phyloP scores from a whole-genome alignment of 352 stramenopile genomes.

The Aphanomyces invadans region DNA sequence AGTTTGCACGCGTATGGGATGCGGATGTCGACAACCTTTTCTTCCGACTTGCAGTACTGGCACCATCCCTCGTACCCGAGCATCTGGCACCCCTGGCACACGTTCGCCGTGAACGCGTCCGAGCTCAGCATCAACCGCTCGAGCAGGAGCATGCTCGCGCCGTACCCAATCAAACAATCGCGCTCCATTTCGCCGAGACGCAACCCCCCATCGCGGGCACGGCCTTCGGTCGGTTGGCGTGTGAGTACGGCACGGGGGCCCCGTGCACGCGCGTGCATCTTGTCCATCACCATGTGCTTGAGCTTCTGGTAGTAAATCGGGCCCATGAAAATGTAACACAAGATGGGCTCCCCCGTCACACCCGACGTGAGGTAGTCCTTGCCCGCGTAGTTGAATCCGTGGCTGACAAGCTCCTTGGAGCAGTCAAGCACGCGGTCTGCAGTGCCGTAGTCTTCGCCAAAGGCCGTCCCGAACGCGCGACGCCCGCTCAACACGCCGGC shows the following conservation, averaged over 20 bases:
- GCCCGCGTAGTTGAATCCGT: constrained; percentile 98
- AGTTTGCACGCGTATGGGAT: constrained; percentile 99
- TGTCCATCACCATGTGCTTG: constrained; percentile 99
- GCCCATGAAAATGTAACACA: constrained; percentile 99
- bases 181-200: constrained; percentile 99
- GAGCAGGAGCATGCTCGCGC: constrained; percentile 98
- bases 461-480: constrained; percentile 97
- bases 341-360: constrained; percentile 94
- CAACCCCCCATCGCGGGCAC: constrained; percentile 95
- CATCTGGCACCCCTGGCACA: constrained; percentile 96
- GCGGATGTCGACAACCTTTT: constrained; percentile 96
- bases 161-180: constrained; percentile 99
- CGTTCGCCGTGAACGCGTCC: constrained; percentile 98
- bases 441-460: constrained; percentile 96
- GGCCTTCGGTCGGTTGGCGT: constrained; percentile 98
- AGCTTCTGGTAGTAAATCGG: constrained; percentile 99
- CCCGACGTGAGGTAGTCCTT: constrained; percentile 95
- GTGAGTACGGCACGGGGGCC: constrained; percentile 95
- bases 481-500: constrained; percentile 93
- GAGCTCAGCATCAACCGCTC: constrained; percentile 99
- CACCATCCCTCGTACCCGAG: constrained; percentile 98
- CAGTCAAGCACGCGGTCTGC: constrained; percentile 90
- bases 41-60: constrained; percentile 96
- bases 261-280: constrained; percentile 97
- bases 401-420: constrained; percentile 90